Conservation (phyloP, 768 basidiomycete species). For the Russula abietina region DNA sequence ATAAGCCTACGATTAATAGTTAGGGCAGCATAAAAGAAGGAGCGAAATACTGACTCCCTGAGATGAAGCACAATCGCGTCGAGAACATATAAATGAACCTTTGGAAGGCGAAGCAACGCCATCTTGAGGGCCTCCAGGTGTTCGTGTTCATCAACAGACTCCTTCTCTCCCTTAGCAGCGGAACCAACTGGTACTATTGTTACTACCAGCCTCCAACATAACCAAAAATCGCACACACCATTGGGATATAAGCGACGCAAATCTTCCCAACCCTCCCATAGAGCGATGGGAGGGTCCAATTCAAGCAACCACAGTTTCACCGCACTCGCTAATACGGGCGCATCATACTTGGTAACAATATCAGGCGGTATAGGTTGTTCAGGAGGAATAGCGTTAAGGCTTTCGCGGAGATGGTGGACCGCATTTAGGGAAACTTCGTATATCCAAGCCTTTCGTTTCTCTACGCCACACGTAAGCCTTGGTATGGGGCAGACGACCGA, state of each 20-base stretch:
- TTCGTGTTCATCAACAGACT: conserved; percentile 46
- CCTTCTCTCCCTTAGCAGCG: conserved; percentile 46
- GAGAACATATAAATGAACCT: conserved; percentile 74
- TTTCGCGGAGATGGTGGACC: conserved; percentile 81
- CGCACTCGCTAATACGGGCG: conserved; percentile 77
- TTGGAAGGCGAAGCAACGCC: conserved; percentile 65
- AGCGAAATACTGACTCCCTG: conserved; percentile 39
- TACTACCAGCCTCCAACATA: background rate
- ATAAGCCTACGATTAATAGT: conserved; percentile 48
- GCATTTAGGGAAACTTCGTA: conserved; percentile 85
- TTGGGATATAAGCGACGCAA: conserved; percentile 80
- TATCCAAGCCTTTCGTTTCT: conserved; percentile 88
- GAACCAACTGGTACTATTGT: conserved; percentile 43
- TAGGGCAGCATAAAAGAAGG: conserved; percentile 1
- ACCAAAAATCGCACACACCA: conserved; percentile 31
- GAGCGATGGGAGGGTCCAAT: conserved; percentile 75
- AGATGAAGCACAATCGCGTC: conserved; percentile 75
- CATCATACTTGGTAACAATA: conserved; percentile 69
- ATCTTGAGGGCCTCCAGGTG: conserved; percentile 55
- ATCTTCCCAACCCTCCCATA: conserved; percentile 92
- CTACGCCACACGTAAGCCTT: conserved; percentile 34
- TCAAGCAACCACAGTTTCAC: conserved; percentile 91
- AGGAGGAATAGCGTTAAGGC: conserved; percentile 65
- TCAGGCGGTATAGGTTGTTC: conserved; percentile 44
- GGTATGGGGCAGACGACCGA: conserved; percentile 1